Evolutionary conservation across 306 rosid species (phyloP).

Genomic region (Prunus dulcis): DNA sequence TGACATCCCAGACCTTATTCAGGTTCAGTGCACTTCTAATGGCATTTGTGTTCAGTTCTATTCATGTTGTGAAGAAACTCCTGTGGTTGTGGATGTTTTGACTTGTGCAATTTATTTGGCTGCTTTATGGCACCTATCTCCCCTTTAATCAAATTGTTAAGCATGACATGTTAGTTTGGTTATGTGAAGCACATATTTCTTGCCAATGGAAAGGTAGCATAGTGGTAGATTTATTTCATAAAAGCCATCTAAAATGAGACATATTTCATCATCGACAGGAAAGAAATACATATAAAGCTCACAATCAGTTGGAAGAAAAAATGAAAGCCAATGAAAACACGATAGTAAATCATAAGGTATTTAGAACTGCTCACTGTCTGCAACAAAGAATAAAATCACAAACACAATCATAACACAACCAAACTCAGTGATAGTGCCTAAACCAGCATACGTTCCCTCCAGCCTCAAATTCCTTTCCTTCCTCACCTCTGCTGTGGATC

Average conservation of each 20-base stretch:
- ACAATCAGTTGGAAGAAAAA: neutral
- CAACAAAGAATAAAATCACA: neutral
- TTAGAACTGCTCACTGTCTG: neutral
- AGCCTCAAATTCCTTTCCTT: constrained; percentile 5
- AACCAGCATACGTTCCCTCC: constrained; percentile 34
- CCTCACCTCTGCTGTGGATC: constrained; percentile 62
- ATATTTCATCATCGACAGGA: neutral
- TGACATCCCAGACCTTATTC: neutral
- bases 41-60: neutral
- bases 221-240: too few species aligned
- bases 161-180: neutral
- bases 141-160: neutral
- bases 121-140: neutral
- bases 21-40: neutral
- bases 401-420: neutral
- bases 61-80: neutral
- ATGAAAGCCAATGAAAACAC: neutral
- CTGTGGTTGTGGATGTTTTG: neutral
- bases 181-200: neutral
- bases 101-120: neutral
- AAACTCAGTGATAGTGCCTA: constrained; percentile 33
- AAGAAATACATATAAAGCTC: neutral
- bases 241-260: neutral
- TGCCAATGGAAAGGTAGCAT: neutral
- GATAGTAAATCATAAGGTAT: neutral